These are phyloP conservation scores for Craspedostauros australis DNA, from an alignment of 108 stramenopile genomes.

Conservation along the genomic window DNA sequence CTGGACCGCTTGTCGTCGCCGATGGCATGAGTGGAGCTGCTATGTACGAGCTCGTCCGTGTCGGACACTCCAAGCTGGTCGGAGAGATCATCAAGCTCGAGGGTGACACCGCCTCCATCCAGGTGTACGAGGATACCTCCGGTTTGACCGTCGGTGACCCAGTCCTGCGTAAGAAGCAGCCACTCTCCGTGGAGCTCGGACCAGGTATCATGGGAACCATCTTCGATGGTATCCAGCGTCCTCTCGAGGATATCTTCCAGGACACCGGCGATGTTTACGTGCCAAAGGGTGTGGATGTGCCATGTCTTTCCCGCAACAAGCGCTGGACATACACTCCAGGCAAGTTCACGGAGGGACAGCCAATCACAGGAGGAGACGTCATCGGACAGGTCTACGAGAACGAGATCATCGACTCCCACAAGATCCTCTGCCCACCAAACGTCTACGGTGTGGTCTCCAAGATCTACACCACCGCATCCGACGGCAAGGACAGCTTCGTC, in stretches of 20 bases:
- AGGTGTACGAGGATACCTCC: conserved; percentile 98
- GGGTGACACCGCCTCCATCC: conserved; percentile 98
- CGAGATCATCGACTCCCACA: conserved; percentile 95
- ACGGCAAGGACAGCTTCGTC: conserved; percentile 88
- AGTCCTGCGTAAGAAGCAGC: conserved; percentile 91
- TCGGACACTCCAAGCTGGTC: conserved; percentile 97
- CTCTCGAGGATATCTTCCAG: conserved; percentile 91
- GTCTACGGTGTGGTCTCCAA: conserved; percentile 94
- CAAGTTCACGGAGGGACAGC: conserved; percentile 88
- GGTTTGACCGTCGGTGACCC: conserved; percentile 98
- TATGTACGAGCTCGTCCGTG: conserved; percentile 99
- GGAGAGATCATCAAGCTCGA: conserved; percentile 99
- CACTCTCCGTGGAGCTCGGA: conserved; percentile 96
- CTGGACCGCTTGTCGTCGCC: conserved; percentile 97
- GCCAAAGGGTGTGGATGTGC: conserved; percentile 96
- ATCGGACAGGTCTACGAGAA: conserved; percentile 97
- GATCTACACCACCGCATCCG: conserved; percentile 91
- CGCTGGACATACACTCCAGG: conserved; percentile 93
- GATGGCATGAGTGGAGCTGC: conserved; percentile 98
- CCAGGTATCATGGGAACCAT: conserved; percentile 99
- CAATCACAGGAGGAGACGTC: conserved; percentile 91
- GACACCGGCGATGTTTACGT: conserved; percentile 90
- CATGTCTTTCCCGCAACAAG: conserved; percentile 82
- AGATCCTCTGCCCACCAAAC: conserved; percentile 97
- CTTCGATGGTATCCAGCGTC: conserved; percentile 99